Evolutionary conservation across 225 moss, liverwort and hornwort species (phyloP).

Genomic region (Neckera pumila): DNA sequence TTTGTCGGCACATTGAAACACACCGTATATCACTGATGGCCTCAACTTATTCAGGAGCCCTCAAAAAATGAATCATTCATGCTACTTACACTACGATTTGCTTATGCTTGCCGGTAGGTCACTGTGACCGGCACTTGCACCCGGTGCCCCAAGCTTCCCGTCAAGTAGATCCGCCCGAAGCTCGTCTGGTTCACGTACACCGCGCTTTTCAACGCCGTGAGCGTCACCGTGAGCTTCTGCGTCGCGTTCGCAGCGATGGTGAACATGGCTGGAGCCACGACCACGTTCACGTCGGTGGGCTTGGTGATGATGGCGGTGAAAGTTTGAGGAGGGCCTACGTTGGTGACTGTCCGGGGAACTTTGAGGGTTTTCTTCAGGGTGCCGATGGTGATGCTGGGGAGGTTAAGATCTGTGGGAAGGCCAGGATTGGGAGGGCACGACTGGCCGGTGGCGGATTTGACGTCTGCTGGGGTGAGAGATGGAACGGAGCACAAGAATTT

Average conservation of each 20-base stretch:
- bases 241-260: slow-evolving; percentile 24
- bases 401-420: slow-evolving; percentile 28
- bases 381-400: slow-evolving; percentile 36
- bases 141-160: slow-evolving; percentile 28
- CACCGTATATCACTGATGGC: not conserved
- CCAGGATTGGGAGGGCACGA: slow-evolving; percentile 16
- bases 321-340: slow-evolving; percentile 12
- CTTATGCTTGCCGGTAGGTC: slow-evolving; percentile 1
- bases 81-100: not conserved
- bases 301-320: slow-evolving; percentile 14
- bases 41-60: not conserved
- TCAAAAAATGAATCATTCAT: not conserved
- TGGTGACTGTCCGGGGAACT: slow-evolving; percentile 17
- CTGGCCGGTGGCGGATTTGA: slow-evolving; percentile 14
- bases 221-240: slow-evolving; percentile 12
- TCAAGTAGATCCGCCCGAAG: slow-evolving; percentile 23
- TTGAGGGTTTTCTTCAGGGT: not conserved
- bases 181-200: slow-evolving; percentile 25
- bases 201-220: slow-evolving; percentile 1
- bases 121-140: slow-evolving; percentile 40
- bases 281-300: slow-evolving; percentile 14
- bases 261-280: slow-evolving; percentile 11
- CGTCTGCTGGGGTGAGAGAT: not conserved
- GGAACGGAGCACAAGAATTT: slow-evolving; percentile 46
- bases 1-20: not conserved